Conservation (phyloP, 2,329 filamentous ascomycete genomes). For the Anisogramma anomala region DNA sequence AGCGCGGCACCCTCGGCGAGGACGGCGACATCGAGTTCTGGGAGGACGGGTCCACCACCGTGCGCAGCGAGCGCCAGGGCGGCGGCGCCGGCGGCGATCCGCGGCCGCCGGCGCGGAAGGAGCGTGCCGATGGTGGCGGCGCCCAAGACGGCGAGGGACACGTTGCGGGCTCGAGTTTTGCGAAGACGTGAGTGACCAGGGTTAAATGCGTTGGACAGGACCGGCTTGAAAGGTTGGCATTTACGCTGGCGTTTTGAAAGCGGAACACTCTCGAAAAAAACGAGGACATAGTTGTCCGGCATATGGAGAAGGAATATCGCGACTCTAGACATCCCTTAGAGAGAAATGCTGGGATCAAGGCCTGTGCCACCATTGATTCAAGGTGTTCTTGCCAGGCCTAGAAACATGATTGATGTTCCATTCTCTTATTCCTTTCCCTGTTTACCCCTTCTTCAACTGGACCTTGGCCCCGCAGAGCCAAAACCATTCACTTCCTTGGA, state of each 20-base stretch:
- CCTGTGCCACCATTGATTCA: too few species aligned
- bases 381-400: too few species aligned
- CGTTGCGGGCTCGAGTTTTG: slow-evolving; percentile 22
- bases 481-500: too few species aligned
- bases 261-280: background rate
- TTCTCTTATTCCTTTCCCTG: too few species aligned
- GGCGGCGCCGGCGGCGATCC: slow-evolving; percentile 14
- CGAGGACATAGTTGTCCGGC: background rate
- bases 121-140: background rate
- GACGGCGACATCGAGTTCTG: slow-evolving; percentile 90
- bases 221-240: too few species aligned
- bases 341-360: too few species aligned
- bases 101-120: slow-evolving; percentile 1
- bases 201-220: too few species aligned
- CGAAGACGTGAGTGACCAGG: slow-evolving; percentile 8
- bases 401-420: too few species aligned
- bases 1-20: slow-evolving; percentile 57
- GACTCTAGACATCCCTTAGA: background rate
- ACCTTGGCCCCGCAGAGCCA: too few species aligned
- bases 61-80: slow-evolving; percentile 17
- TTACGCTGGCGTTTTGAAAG: background rate
- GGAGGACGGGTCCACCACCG: slow-evolving; percentile 53
- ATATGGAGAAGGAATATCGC: background rate
- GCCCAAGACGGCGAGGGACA: slow-evolving; percentile 1
- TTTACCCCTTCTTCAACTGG: too few species aligned